These are phyloP conservation scores for Tolypocladium endophyticum DNA, from an alignment of 2,329 filamentous ascomycete species.

Conservation along the genomic window DNA sequence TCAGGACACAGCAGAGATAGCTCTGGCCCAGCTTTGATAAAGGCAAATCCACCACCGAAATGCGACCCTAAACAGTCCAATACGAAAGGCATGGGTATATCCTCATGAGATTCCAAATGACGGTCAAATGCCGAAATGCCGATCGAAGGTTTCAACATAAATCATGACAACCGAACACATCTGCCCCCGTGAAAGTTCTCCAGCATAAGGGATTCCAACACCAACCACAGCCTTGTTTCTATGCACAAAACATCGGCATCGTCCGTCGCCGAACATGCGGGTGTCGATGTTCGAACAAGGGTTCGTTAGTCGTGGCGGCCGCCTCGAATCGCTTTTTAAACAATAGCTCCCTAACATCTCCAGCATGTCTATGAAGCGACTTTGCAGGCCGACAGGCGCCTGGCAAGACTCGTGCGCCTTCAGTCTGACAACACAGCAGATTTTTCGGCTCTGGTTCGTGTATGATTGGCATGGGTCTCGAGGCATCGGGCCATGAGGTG, in stretches of 20 bases:
- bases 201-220: background rate
- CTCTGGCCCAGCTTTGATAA: background rate
- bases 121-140: background rate
- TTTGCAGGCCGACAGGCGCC: background rate
- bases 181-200: background rate
- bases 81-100: background rate
- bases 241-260: background rate
- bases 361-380: background rate
- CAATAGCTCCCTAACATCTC: background rate
- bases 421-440: slow-evolving; percentile 33
- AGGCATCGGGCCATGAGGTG: slow-evolving; percentile 45
- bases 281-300: no score
- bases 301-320: background rate
- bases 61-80: background rate
- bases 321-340: background rate
- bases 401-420: slow-evolving; percentile 1
- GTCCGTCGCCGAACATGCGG: background rate
- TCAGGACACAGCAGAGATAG: background rate
- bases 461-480: slow-evolving; percentile 42
- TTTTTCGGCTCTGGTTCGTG: slow-evolving; percentile 41
- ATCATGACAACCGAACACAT: background rate
- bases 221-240: background rate
- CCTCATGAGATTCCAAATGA: background rate
- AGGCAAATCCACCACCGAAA: no score
- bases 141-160: background rate